Evolutionary conservation across 202 grass and related monocot species (phyloP).

Genomic region (Panicum virgatum): DNA sequence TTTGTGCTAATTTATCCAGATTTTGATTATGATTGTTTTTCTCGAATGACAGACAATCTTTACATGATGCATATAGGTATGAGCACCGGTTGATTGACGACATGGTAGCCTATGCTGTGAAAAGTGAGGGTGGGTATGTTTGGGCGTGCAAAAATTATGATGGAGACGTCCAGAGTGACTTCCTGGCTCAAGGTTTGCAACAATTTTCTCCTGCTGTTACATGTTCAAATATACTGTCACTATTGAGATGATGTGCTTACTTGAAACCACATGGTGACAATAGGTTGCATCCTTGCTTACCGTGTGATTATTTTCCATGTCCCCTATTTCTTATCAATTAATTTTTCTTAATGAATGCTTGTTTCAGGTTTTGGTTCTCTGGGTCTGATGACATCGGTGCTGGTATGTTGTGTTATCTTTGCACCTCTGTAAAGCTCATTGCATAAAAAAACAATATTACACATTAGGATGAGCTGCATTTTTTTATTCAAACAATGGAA

Average conservation of each 20-base stretch:
- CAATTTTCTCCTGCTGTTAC: conserved; percentile 9
- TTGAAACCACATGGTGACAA: conserved; percentile 25
- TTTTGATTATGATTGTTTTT: conserved; percentile 21
- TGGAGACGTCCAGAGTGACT: conserved; percentile 91
- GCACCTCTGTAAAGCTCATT: conserved; percentile 11
- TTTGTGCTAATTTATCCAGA: conserved; percentile 44
- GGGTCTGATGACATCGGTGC: conserved; percentile 82
- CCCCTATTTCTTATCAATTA: conserved; percentile 18
- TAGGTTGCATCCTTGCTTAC: conserved; percentile 4
- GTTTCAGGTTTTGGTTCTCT: conserved; percentile 89
- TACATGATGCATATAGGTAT: conserved; percentile 57
- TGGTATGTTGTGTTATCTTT: conserved; percentile 51
- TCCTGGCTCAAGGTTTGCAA: conserved; percentile 79
- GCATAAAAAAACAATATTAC: neutral
- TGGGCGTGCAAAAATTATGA: conserved; percentile 98
- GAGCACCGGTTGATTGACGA: conserved; percentile 94
- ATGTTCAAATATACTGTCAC: neutral
- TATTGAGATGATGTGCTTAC: neutral
- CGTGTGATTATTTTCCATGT: neutral
- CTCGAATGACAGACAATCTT: conserved; percentile 4
- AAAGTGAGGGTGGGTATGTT: conserved; percentile 89
- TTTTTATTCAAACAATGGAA: neutral
- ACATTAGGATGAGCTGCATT: neutral
- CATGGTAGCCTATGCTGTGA: conserved; percentile 93
- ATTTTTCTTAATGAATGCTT: conserved; percentile 24